Evolutionary conservation across 805 yeast species (phyloP), one percentile per base, ranked within the genome.

Genomic region (Metschnikowia sp.): DNA sequence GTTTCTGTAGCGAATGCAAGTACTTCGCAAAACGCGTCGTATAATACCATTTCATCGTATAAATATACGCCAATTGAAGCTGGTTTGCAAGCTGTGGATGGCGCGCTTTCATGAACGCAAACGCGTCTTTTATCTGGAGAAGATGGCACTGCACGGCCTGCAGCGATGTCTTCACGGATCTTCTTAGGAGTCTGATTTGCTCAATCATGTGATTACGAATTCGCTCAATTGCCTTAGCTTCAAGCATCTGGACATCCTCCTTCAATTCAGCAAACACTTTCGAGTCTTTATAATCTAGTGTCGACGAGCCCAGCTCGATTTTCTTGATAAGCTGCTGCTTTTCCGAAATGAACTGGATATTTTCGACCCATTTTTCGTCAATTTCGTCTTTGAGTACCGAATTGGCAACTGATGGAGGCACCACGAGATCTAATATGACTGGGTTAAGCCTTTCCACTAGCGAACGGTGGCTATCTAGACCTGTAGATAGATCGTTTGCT

Each of bases 1-100:
- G 64, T 54, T 81, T 81, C 50, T 86, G 86, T 42, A 91, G 65
- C 1, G 95, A 82, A 51, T 83, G 79, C 34, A 84, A 65, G 66
- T 90, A 91, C 52, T 90, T 80, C 13, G 84, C 82, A 60, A 91
- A 92, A 55, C 86, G 79, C 47, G 85, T 78, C 48, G 77, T 74
- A 63, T 94, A 94, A 68, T 92, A 94, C 99, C 99, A 94, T 58
- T 79, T 74, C 88, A 94, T 91, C 2, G 98, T 92, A 58, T 82
- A 83, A 15, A 83, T 69, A 63, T 94, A 94, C 0, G 97, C 98
- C 57, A 78, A 78, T 45, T 82, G 76, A 35, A 94, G 74, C 59
- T 88, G 94, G 12, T 69, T 62, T 0, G 96, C 92, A 45, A 94
- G 67, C 7, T 81, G 74, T 8, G 77, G 74, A 48, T 86, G 79